Evolutionary conservation across 1,284 basidiomycete genomes (phyloP).

Genomic region (Sphagnurus paluster): DNA sequence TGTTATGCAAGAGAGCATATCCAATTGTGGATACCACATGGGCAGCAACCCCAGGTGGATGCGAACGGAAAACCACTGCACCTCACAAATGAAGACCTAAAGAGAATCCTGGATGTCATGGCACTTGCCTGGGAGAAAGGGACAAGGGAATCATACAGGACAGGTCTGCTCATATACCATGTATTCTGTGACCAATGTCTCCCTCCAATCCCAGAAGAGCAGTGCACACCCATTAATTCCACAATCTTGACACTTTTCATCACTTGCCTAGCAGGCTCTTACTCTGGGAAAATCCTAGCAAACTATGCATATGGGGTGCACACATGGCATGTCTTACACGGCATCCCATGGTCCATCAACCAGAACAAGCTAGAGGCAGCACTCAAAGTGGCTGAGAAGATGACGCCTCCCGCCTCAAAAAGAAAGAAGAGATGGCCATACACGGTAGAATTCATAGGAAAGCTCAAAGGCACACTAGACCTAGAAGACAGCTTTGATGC

Average conservation of each 20-base stretch:
- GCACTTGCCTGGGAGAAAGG: neutral
- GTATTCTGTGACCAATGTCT: conserved; percentile 15
- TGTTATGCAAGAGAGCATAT: no score
- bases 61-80: neutral
- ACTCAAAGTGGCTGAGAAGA: conserved; percentile 22
- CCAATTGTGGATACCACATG: no score
- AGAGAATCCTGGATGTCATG: neutral
- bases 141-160: conserved; percentile 13
- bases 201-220: conserved; percentile 6
- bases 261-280: conserved; percentile 16
- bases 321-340: conserved; percentile 39
- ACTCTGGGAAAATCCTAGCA: conserved; percentile 16
- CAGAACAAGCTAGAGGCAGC: conserved; percentile 22
- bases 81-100: neutral
- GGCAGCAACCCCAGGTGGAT: no score
- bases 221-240: conserved; percentile 12
- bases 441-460: conserved; percentile 20
- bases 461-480: conserved; percentile 20
- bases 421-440: conserved; percentile 24
- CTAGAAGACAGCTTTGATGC: conserved; percentile 26
- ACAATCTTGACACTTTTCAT: conserved; percentile 19
- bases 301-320: conserved; percentile 31
- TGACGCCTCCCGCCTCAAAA: conserved; percentile 23
- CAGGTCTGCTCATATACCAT: conserved; percentile 16
- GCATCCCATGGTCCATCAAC: conserved; percentile 24